phyloP scores from a whole-genome alignment of 2,329 filamentous ascomycete species.

The Aspergillus ruber region DNA sequence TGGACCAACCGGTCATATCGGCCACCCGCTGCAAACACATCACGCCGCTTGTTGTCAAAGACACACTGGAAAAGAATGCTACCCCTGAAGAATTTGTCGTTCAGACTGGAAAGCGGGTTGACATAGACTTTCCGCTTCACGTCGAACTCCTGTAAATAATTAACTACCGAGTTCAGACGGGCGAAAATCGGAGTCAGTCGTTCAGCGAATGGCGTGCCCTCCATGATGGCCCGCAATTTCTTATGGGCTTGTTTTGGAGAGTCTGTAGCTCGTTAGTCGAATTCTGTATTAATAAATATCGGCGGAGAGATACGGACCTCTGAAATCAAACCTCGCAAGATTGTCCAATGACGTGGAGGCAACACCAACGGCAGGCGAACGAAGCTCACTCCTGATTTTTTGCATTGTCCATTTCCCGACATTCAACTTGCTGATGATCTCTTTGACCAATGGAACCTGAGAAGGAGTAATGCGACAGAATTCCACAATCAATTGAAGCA shows the following conservation, averaged over 20 bases:
- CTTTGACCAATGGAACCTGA: conserved; percentile 67
- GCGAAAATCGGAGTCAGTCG: conserved; percentile 55
- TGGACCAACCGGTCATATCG: conserved; percentile 86
- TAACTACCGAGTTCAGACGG: conserved; percentile 71
- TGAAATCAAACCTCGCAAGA: conserved; percentile 83
- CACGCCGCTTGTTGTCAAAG: conserved; percentile 71
- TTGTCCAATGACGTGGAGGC: conserved; percentile 88
- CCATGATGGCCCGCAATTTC: conserved; percentile 51
- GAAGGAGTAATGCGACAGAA: conserved; percentile 70
- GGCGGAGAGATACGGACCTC: conserved; percentile 51
- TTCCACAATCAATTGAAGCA: conserved; percentile 83
- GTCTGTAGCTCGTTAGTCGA: conserved; percentile 49
- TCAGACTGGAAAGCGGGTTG: conserved; percentile 77
- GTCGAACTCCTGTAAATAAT: conserved; percentile 68
- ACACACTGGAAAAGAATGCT: conserved; percentile 87
- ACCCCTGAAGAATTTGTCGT: conserved; percentile 81
- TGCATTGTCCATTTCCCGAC: conserved; percentile 74
- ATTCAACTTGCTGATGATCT: conserved; percentile 80
- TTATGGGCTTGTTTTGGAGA: conserved; percentile 68
- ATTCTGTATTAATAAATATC: conserved; percentile 48
- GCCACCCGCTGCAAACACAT: conserved; percentile 88
- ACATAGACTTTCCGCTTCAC: conserved; percentile 75
- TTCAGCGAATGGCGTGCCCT: conserved; percentile 48
- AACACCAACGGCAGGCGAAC: conserved; percentile 72
- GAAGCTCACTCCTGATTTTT: conserved; percentile 73